Conservation (phyloP, 176 grass and related monocot genomes). For the Rhipidocladum racemiflorum region DNA sequence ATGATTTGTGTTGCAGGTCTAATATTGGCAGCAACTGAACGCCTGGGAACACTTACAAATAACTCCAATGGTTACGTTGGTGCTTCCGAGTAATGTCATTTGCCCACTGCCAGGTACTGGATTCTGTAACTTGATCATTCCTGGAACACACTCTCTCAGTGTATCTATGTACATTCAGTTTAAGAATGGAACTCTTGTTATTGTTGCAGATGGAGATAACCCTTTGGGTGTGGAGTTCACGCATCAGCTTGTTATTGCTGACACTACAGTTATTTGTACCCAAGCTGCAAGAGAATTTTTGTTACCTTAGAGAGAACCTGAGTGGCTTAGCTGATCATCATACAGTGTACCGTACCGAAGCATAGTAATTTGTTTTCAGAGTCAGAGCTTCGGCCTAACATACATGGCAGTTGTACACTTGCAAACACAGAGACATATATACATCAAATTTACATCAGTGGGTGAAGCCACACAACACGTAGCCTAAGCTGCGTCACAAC, state of each 20-base stretch:
- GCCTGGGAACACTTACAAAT: constrained; percentile 36
- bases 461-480: not conserved
- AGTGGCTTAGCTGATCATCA: not conserved
- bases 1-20: constrained; percentile 50
- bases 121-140: not conserved
- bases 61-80: constrained; percentile 36
- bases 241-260: not conserved
- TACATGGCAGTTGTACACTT: not conserved
- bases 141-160: not conserved
- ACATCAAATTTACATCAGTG: not conserved
- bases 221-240: not conserved
- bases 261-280: not conserved
- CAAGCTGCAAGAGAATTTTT: not conserved
- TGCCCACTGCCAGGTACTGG: not conserved
- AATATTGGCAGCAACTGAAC: constrained; percentile 80
- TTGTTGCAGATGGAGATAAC: constrained; percentile 12
- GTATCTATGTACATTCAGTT: not conserved
- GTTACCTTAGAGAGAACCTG: not conserved
- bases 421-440: not conserved
- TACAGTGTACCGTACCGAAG: not conserved
- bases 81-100: constrained; percentile 27
- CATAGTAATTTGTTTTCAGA: not conserved
- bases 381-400: not conserved
- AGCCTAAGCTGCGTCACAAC: not conserved
- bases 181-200: not conserved